A percentile compares a stretch with the other conserved stretches of the same genome.
phyloP scores from a whole-genome alignment of 352 stramenopile species.

The Thraustochytrium aureum region DNA sequence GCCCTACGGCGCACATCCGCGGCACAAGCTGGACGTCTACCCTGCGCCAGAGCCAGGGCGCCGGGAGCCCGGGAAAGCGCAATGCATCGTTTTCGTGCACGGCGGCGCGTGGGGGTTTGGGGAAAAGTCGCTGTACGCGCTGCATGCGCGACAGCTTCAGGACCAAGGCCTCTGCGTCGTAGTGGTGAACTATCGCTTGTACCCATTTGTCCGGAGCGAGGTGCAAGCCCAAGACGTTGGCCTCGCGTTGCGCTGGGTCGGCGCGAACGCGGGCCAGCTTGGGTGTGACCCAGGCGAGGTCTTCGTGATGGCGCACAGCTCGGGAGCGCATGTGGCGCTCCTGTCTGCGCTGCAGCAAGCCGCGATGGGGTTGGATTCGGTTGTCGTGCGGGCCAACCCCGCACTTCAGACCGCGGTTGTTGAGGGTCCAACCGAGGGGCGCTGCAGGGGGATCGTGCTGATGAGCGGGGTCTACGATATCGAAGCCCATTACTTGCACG shows the following conservation, averaged over 20 bases:
- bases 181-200: constrained; percentile 34
- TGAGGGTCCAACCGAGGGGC: no score
- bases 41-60: no score
- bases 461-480: constrained; percentile 37
- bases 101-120: neutral
- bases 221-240: constrained; percentile 11
- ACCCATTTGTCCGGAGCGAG: constrained; percentile 23
- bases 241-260: neutral
- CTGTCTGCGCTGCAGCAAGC: neutral
- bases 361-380: no score
- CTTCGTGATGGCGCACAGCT: constrained; percentile 22
- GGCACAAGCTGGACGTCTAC: neutral
- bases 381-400: neutral
- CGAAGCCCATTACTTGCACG: constrained; percentile 16
- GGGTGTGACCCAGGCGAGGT: neutral
- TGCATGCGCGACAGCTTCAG: constrained; percentile 11
- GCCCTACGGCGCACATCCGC: neutral
- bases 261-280: neutral
- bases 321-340: constrained; percentile 8
- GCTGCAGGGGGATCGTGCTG: constrained; percentile 16
- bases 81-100: neutral
- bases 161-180: neutral
- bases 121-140: neutral
- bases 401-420: no score
- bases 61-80: no score